phyloP scores from a whole-genome alignment of 129 eudicot genomes.

The sunflower (Helianthus annuus) region HanXRQr2.0-SUNRISE NC_035442.2:21536933-21537432 shows the following conservation, averaged over 20 bases:
- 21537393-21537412: constrained; percentile 5
- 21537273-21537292: constrained; percentile 45
- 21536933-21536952: constrained; percentile 88
- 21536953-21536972: constrained; percentile 87
- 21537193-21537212: background rate
- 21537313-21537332: constrained; percentile 52
- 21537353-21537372: constrained; percentile 41
- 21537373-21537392: constrained; percentile 23
- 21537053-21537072: constrained; percentile 19
- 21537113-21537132: background rate
- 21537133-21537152: constrained; percentile 38
- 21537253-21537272: constrained; percentile 49
- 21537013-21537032: constrained; percentile 65
- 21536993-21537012: constrained; percentile 85
- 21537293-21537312: constrained; percentile 58
- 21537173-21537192: constrained; percentile 7
- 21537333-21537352: constrained; percentile 65
- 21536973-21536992: constrained; percentile 85
- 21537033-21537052: constrained; percentile 79
- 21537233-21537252: constrained; percentile 21
- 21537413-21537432: constrained; percentile 22
- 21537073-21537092: background rate
- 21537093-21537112: background rate
- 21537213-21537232: background rate
- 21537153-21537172: constrained; percentile 49